Percentiles rank a stretch among this genome's conserved stretches.
Evolutionary conservation across 805 yeast species (phyloP).

Genomic region (Metschnikowia kunwiensis): DNA sequence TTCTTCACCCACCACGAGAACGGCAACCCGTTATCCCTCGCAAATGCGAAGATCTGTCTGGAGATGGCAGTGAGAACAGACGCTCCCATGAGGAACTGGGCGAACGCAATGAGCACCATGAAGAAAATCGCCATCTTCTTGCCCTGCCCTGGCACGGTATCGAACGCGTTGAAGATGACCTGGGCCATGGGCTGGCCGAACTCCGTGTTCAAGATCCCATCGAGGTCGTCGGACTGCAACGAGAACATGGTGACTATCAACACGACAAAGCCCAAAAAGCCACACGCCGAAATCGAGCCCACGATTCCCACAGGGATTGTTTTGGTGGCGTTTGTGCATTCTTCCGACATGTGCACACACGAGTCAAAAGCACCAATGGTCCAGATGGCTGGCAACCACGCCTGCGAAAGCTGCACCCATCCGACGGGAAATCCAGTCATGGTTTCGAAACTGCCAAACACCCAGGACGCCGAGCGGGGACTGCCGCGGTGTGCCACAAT

Average conservation of each 20-base stretch:
- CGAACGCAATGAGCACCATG: slow-evolving; percentile 54
- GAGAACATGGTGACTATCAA: slow-evolving; percentile 54
- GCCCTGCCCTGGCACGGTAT: slow-evolving; percentile 34
- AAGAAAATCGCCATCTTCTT: slow-evolving; percentile 62
- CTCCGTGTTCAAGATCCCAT: slow-evolving; percentile 20
- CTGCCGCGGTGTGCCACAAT: slow-evolving; percentile 44
- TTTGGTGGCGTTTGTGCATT: slow-evolving; percentile 57
- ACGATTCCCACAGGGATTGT: slow-evolving; percentile 67
- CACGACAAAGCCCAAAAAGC: slow-evolving; percentile 56
- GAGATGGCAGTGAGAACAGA: slow-evolving; percentile 62
- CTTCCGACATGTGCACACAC: slow-evolving; percentile 71
- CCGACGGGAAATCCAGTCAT: slow-evolving; percentile 56
- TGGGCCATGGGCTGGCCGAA: slow-evolving; percentile 65
- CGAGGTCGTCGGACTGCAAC: slow-evolving; percentile 43
- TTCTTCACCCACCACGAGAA: slow-evolving; percentile 47
- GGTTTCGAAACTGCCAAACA: slow-evolving; percentile 53
- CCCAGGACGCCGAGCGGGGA: slow-evolving; percentile 50
- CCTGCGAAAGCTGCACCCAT: slow-evolving; percentile 44
- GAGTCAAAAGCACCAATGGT: slow-evolving; percentile 73
- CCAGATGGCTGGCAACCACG: slow-evolving; percentile 71
- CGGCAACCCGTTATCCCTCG: slow-evolving; percentile 76
- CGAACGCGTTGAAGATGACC: slow-evolving; percentile 54
- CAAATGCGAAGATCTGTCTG: slow-evolving; percentile 72
- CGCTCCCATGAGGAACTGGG: slow-evolving; percentile 66
- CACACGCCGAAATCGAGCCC: slow-evolving; percentile 56